phyloP scores from a whole-genome alignment of 441 rosid species.

The Bruguiera hainesii region DNA sequence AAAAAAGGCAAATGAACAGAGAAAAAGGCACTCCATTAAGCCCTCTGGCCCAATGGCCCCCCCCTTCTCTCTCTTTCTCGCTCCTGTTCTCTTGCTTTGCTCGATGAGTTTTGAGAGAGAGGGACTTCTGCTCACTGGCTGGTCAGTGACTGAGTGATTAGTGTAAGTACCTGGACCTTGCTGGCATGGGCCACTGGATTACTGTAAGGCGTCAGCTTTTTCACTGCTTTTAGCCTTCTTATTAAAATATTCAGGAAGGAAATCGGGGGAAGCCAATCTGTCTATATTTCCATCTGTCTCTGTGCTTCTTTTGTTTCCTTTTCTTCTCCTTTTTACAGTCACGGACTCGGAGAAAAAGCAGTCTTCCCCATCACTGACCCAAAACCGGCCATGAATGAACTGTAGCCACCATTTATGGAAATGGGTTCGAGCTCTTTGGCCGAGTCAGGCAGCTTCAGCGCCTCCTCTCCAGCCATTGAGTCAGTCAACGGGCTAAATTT shows the following conservation, averaged over 20 bases:
- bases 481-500: slow-evolving; percentile 59
- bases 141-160: background rate
- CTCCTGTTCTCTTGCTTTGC: background rate
- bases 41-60: background rate
- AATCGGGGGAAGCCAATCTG: background rate
- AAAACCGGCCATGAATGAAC: slow-evolving; percentile 15
- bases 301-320: background rate
- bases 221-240: background rate
- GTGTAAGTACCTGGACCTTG: background rate
- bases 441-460: slow-evolving; percentile 35
- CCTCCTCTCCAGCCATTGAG: slow-evolving; percentile 34
- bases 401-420: slow-evolving; percentile 35
- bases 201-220: slow-evolving; percentile 4
- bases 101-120: too few relatives aligned
- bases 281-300: background rate
- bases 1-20: too few relatives aligned
- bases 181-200: slow-evolving; percentile 11
- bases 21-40: too few relatives aligned
- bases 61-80: background rate
- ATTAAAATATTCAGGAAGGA: too few relatives aligned
- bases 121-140: background rate
- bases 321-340: background rate
- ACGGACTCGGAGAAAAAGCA: background rate
- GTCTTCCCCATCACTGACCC: slow-evolving; percentile 3
- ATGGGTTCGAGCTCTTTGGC: slow-evolving; percentile 49